phyloP scores from a whole-genome alignment of 2,329 filamentous ascomycete genomes.

The Aureobasidium vineae region DNA sequence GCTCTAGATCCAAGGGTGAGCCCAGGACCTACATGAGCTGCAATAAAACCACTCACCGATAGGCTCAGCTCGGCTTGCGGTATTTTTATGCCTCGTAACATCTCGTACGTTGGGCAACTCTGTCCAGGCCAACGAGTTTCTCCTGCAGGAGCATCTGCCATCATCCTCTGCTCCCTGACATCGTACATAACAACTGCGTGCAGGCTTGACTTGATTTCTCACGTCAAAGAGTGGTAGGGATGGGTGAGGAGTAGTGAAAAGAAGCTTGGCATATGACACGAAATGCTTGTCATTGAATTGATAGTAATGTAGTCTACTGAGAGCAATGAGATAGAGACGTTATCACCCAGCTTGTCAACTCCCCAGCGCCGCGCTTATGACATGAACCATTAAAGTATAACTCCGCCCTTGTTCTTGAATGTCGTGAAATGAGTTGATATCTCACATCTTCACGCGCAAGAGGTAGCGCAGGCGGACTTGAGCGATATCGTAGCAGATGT shows the following conservation, averaged over 20 bases:
- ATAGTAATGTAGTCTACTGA: not conserved
- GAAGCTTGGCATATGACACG: no score
- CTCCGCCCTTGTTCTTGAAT: not conserved
- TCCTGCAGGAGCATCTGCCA: not conserved
- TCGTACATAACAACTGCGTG: not conserved
- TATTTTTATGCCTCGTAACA: not conserved
- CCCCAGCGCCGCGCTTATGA: not conserved
- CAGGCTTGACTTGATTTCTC: not conserved
- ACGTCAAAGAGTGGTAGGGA: not conserved
- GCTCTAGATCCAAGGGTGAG: not conserved
- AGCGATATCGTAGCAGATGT: conserved; percentile 67
- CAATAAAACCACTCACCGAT: not conserved
- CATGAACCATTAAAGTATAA: not conserved
- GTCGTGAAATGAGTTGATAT: not conserved
- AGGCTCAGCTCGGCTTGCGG: not conserved
- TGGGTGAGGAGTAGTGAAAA: no score
- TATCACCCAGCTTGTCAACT: not conserved
- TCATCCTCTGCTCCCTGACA: not conserved
- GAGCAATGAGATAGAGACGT: not conserved
- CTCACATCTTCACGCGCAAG: conserved; percentile 55
- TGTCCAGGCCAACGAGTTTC: not conserved
- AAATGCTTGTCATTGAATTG: no score
- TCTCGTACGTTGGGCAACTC: not conserved
- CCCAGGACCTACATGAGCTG: not conserved
- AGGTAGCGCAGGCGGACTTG: conserved; percentile 70